phyloP scores from a whole-genome alignment of 306 rosid genomes.

The Fagus crenata region DNA sequence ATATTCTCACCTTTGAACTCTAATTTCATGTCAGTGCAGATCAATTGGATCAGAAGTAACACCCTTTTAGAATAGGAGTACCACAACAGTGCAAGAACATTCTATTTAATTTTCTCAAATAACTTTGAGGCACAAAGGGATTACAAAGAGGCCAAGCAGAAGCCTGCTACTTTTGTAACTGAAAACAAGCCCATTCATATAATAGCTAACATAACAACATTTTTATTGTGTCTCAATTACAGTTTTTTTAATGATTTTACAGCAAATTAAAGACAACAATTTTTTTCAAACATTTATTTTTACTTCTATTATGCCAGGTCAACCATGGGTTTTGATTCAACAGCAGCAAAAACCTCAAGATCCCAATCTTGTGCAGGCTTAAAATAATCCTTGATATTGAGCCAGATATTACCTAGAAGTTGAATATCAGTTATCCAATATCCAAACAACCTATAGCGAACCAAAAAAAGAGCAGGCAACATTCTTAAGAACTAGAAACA shows the following conservation, averaged over 20 bases:
- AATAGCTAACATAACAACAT: not conserved
- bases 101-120: slow-evolving; percentile 1
- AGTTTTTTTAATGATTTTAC: not conserved
- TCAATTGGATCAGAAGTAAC: slow-evolving; percentile 5
- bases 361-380: not conserved
- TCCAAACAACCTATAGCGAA: not conserved
- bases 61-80: slow-evolving; percentile 2
- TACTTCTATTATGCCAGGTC: not conserved
- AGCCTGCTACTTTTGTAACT: not conserved
- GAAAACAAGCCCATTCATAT: not conserved
- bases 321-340: slow-evolving; percentile 4
- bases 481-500: not conserved
- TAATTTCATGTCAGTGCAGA: slow-evolving; percentile 4
- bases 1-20: slow-evolving; percentile 9
- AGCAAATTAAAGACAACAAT: not conserved
- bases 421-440: not conserved
- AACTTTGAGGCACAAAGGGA: not conserved
- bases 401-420: not conserved
- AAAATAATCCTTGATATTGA: not conserved
- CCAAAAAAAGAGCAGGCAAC: not conserved
- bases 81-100: not conserved
- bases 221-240: not conserved
- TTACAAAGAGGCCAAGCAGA: not conserved
- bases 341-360: not conserved
- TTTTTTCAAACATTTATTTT: not conserved